These are phyloP conservation scores for Nicotiana tabacum DNA, from an alignment of 257 asterid species.

Conservation along the genomic window DNA sequence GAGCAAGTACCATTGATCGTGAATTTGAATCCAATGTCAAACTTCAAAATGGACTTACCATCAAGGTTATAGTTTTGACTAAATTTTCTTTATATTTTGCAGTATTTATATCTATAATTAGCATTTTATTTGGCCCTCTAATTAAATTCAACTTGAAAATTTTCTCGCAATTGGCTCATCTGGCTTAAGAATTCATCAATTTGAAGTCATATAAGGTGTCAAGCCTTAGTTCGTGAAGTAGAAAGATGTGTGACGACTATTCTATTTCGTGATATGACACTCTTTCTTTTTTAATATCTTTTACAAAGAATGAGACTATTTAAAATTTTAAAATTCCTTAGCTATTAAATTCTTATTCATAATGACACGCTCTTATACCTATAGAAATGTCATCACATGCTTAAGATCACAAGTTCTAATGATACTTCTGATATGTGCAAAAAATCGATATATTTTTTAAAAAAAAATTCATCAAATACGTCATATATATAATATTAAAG, in stretches of 20 bases:
- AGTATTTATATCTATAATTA: background rate
- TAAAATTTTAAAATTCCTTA: too few species aligned
- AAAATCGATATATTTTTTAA: too few species aligned
- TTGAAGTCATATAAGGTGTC: background rate
- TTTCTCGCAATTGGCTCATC: background rate
- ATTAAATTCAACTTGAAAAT: background rate
- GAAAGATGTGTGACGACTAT: background rate
- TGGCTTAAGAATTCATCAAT: background rate
- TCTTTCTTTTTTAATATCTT: background rate
- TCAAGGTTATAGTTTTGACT: constrained; percentile 18
- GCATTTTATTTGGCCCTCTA: background rate
- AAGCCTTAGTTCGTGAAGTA: background rate
- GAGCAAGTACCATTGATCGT: constrained; percentile 60
- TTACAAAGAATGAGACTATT: too few species aligned
- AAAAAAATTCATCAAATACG: too few species aligned
- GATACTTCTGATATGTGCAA: background rate
- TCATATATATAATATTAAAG: too few species aligned
- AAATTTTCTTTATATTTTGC: background rate
- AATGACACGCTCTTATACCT: too few species aligned
- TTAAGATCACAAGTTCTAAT: too few species aligned
- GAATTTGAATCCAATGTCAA: constrained; percentile 20
- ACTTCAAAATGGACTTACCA: constrained; percentile 24
- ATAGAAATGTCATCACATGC: background rate
- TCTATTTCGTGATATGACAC: background rate
- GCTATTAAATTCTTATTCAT: too few species aligned